Evolutionary conservation across 139 green algal species (phyloP), one percentile per base, ranked within the genome.

Genomic region (Ettlia oleoabundans): DNA sequence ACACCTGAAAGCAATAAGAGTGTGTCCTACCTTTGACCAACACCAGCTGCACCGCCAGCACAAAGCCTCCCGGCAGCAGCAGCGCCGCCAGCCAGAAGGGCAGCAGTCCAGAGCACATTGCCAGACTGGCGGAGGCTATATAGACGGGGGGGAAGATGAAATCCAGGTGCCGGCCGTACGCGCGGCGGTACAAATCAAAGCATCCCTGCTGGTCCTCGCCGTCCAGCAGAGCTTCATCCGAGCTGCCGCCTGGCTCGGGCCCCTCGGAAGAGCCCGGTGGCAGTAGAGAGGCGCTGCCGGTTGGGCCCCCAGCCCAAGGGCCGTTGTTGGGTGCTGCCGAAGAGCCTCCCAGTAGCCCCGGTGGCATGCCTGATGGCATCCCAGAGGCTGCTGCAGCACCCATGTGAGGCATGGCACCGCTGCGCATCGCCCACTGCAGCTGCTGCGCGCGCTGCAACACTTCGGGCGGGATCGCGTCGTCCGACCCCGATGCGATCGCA

Each of bases 191-290:
- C 84, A 88, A 38, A 35, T 76, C 69, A 4, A 88, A 35, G 35
- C 76, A 81, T 33, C 62, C 51, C 68, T 88, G 66, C 72, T 67
- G 43, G 41, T 85, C 77, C 55, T 88, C 84, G 3, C 53, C 78
- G 2, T 82, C 84, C 43, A 85, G 61, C 66, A 82, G 28, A 30
- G 42, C 65, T 33, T 37, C 26, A 51, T 53, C 18, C 42, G 40
- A 2, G 41, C 2, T 8, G 42, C 52, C 4, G 72, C 51, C 5
- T 10, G 7, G 4, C 2, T n/a, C n/a, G n/a, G n/a, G 68, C 68
- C 10, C 5, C 41, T 28, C 68, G 15, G 38, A 38, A 3, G 38
- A 32, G 32, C 62, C 62, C 3, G 62, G 62, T 19, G 62, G 28
- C 65, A 47, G 65, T 35, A 72, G 10, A 15, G 35, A 33, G 35